A percentile compares a stretch with the other conserved stretches of the same genome.
Evolutionary conservation across 768 basidiomycete genomes (phyloP).

Genomic region (Saitozyma sp.): DNA sequence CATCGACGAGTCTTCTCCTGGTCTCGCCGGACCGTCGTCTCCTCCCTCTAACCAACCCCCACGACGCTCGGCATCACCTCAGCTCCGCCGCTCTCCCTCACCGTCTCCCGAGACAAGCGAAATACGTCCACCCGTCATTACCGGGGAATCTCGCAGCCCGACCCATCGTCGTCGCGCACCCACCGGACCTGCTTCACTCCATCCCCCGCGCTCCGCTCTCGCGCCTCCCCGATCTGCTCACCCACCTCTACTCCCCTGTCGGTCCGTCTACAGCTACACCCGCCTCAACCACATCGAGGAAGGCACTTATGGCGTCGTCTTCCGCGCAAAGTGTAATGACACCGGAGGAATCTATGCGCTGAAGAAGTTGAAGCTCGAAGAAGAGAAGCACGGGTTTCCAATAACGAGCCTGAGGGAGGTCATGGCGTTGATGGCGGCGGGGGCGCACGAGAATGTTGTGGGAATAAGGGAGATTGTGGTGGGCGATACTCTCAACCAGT

Average conservation of each 20-base stretch:
- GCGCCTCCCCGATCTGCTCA: constrained; percentile 70
- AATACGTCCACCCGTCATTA: neutral
- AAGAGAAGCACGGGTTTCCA: constrained; percentile 98
- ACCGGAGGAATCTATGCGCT: constrained; percentile 94
- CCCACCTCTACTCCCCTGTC: constrained; percentile 77
- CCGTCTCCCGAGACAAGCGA: too few relatives aligned
- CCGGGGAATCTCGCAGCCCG: neutral
- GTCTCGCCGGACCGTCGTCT: constrained; percentile 1
- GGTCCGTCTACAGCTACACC: constrained; percentile 92
- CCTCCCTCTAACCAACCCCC: neutral
- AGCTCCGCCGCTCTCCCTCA: too few relatives aligned
- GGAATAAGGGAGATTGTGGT: constrained; percentile 97
- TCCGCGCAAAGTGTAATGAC: constrained; percentile 89
- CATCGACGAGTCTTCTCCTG: neutral
- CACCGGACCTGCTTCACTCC: neutral
- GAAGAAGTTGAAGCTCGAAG: constrained; percentile 96
- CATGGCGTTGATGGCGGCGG: constrained; percentile 85
- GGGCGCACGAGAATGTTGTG: constrained; percentile 93
- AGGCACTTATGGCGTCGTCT: constrained; percentile 96
- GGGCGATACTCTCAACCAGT: constrained; percentile 98
- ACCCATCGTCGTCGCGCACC: neutral
- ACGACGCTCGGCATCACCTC: neutral
- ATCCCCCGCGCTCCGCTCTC: constrained; percentile 10
- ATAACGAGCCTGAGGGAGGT: constrained; percentile 94
- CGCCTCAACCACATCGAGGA: constrained; percentile 97